A percentile compares a stretch with the other conserved stretches of the same genome.
phyloP scores from a whole-genome alignment of 129 eudicot genomes.

The Solidago caesia region DNA sequence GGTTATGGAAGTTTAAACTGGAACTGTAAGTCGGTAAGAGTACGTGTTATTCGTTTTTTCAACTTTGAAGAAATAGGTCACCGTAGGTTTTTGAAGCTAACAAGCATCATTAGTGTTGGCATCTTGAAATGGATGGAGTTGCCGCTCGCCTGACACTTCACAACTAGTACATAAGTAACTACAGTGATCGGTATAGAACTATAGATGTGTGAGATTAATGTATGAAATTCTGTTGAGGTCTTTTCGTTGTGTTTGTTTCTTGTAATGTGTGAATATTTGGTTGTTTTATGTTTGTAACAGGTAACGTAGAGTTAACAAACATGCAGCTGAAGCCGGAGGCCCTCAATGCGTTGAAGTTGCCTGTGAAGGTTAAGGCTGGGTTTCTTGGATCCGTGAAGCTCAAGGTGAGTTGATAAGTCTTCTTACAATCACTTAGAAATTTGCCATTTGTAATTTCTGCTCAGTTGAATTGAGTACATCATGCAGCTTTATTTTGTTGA shows the following conservation, averaged over 20 bases:
- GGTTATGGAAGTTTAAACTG: no score
- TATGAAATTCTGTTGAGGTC: background rate
- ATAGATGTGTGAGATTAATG: background rate
- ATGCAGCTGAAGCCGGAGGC: slow-evolving; percentile 99
- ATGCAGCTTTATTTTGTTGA: background rate
- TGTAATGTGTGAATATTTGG: slow-evolving; percentile 2
- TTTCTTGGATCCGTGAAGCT: slow-evolving; percentile 97
- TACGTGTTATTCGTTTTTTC: no score
- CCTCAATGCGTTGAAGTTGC: slow-evolving; percentile 89
- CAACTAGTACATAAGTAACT: background rate
- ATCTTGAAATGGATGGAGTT: slow-evolving; percentile 11
- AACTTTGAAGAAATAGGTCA: background rate
- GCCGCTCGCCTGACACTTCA: background rate
- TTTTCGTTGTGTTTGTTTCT: slow-evolving; percentile 5
- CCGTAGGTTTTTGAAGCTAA: background rate
- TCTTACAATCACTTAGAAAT: background rate
- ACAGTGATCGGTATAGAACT: background rate
- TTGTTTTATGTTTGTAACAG: slow-evolving; percentile 42
- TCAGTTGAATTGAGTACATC: background rate
- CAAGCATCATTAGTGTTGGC: background rate
- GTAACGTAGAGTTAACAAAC: slow-evolving; percentile 92
- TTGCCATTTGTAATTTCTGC: slow-evolving; percentile 6
- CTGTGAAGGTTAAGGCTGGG: slow-evolving; percentile 98
- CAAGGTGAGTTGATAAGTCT: slow-evolving; percentile 57
- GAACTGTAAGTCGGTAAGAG: no score